These are phyloP conservation scores for Coemansia sp. DNA, from an alignment of 192 early-diverging fungal species.

Conservation along the genomic window DNA sequence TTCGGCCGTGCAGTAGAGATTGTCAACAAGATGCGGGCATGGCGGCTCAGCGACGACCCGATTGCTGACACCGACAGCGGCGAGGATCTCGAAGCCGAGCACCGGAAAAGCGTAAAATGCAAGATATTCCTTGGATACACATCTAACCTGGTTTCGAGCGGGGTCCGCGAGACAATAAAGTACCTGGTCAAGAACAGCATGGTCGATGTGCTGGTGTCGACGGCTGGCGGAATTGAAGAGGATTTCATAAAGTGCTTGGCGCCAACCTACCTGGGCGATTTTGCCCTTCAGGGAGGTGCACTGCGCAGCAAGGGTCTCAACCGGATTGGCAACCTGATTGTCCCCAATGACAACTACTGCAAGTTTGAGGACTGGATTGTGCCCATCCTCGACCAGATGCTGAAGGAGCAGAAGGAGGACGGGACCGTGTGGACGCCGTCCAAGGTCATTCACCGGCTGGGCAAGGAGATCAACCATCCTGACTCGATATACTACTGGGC, in stretches of 20 bases:
- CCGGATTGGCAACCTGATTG: constrained; percentile 94
- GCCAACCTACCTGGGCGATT: constrained; percentile 83
- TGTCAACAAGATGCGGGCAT: constrained; percentile 86
- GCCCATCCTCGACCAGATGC: constrained; percentile 89
- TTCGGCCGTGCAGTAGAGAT: constrained; percentile 87
- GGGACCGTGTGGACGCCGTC: constrained; percentile 89
- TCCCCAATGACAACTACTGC: constrained; percentile 99
- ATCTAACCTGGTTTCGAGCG: constrained; percentile 95
- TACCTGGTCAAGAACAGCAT: constrained; percentile 87
- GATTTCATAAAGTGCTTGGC: constrained; percentile 98
- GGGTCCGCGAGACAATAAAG: constrained; percentile 86
- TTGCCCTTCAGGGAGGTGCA: constrained; percentile 69
- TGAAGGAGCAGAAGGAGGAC: constrained; percentile 85
- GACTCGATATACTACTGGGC: constrained; percentile 97
- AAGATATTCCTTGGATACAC: constrained; percentile 99
- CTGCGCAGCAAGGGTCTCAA: constrained; percentile 90
- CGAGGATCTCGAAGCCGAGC: constrained; percentile 61
- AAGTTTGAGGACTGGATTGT: constrained; percentile 99
- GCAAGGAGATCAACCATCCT: constrained; percentile 85
- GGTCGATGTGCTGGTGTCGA: constrained; percentile 88
- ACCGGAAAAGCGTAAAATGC: constrained; percentile 73
- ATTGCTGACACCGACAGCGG: constrained; percentile 54
- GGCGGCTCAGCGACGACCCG: constrained; percentile 90
- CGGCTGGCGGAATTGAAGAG: constrained; percentile 96
- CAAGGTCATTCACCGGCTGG: constrained; percentile 82